A percentile compares a stretch with the other conserved stretches of the same genome.
phyloP scores from a whole-genome alignment of 2,329 filamentous ascomycete genomes.

The Hypocrella siamensis region DNA sequence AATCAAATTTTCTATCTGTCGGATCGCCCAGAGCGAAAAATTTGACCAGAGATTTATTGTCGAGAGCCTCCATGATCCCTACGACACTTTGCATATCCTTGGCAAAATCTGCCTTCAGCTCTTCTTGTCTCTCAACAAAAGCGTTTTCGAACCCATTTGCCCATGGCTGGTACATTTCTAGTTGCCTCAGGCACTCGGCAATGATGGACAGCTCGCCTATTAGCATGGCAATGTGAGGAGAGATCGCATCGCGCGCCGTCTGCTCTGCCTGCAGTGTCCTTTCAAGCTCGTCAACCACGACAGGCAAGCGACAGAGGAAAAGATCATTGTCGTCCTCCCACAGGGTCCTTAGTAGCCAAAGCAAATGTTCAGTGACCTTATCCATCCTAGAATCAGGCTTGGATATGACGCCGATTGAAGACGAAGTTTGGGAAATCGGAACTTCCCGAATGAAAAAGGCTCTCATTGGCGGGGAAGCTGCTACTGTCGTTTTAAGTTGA shows the following conservation, averaged over 20 bases:
- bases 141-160: constrained; percentile 20
- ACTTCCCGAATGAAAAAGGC: constrained; percentile 15
- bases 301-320: constrained; percentile 16
- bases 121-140: constrained; percentile 8
- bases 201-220: constrained; percentile 31
- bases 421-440: constrained; percentile 7
- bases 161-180: constrained; percentile 33
- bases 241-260: constrained; percentile 19
- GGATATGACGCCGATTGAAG: constrained; percentile 8
- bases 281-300: constrained; percentile 31
- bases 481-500: constrained; percentile 8
- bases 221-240: constrained; percentile 15
- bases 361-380: constrained; percentile 11
- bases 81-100: constrained; percentile 4
- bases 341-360: constrained; percentile 20
- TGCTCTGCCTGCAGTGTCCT: constrained; percentile 23
- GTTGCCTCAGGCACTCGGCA: constrained; percentile 24
- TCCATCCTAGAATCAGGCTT: constrained; percentile 8
- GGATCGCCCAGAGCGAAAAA: constrained; percentile 15
- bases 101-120: constrained; percentile 12
- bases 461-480: constrained; percentile 25
- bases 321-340: constrained; percentile 18
- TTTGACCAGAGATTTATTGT: constrained; percentile 4
- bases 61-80: constrained; percentile 6
- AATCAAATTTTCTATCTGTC: constrained; percentile 22